Percentiles rank a stretch among this genome's conserved stretches.
Evolutionary conservation across 148 eudicot genomes (phyloP).

Genomic region (Bassia scoparia): DNA sequence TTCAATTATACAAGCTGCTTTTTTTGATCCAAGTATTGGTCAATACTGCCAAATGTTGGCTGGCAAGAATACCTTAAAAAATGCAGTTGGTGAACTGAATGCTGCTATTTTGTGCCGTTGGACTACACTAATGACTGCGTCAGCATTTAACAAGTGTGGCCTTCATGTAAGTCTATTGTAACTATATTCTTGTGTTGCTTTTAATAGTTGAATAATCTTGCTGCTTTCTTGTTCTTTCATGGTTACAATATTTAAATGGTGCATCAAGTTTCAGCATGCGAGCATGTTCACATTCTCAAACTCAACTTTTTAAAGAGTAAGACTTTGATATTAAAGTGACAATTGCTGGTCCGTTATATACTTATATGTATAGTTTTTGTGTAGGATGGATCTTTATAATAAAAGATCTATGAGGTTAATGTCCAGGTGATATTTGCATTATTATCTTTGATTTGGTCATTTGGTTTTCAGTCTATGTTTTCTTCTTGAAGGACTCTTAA

Average conservation of each 20-base stretch:
- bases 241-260: background rate
- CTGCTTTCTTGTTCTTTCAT: background rate
- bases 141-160: slow-evolving; percentile 74
- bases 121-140: slow-evolving; percentile 60
- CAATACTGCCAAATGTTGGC: slow-evolving; percentile 80
- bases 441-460: background rate
- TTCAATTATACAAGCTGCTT: slow-evolving; percentile 39
- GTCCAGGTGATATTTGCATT: background rate
- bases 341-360: too few relatives aligned
- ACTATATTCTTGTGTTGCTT: slow-evolving; percentile 4
- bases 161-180: slow-evolving; percentile 65
- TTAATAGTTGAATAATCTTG: background rate
- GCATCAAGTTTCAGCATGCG: background rate
- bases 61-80: slow-evolving; percentile 62
- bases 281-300: background rate
- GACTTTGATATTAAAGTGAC: background rate
- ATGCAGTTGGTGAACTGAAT: slow-evolving; percentile 80
- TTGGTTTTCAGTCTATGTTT: background rate
- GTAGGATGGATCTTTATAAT: too few relatives aligned
- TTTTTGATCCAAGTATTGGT: slow-evolving; percentile 79
- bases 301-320: background rate
- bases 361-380: too few relatives aligned
- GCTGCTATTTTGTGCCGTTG: slow-evolving; percentile 60
- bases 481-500: background rate
- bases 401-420: too few relatives aligned